phyloP scores from a whole-genome alignment of 495 filamentous ascomycete species.

The Xylaria curta region DNA sequence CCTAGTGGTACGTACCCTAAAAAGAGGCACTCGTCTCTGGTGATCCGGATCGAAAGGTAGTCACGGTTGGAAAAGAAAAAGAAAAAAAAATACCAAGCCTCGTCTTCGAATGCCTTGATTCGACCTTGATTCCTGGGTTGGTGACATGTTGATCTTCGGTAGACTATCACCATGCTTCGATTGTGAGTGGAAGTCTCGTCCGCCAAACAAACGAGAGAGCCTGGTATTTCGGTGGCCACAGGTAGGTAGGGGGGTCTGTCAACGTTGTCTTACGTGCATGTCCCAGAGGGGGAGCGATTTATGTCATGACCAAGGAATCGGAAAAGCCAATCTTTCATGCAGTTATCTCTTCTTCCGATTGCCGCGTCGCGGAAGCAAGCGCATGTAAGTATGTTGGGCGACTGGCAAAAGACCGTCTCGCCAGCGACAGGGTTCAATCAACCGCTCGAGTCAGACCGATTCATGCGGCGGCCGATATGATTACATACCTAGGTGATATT shows the following conservation, averaged over 20 bases:
- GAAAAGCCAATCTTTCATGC: slow-evolving; percentile 20
- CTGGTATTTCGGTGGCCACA: slow-evolving; percentile 1
- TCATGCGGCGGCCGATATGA: slow-evolving; percentile 26
- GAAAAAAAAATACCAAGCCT: not conserved
- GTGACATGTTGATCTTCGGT: not conserved
- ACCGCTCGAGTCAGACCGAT: slow-evolving; percentile 17
- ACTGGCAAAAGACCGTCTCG: not conserved
- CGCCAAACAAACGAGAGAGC: not conserved
- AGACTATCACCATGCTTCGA: not conserved
- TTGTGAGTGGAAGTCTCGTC: not conserved
- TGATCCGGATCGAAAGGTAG: not conserved
- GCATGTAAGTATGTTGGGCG: not conserved
- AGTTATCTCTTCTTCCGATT: slow-evolving; percentile 13
- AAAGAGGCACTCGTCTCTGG: not conserved
- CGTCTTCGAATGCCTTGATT: not conserved
- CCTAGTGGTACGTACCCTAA: not conserved
- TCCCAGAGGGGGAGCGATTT: slow-evolving; percentile 4
- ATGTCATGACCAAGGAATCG: slow-evolving; percentile 18
- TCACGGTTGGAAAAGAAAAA: not conserved
- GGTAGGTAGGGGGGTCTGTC: slow-evolving; percentile 9
- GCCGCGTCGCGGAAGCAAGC: slow-evolving; percentile 16
- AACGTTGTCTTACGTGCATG: slow-evolving; percentile 23
- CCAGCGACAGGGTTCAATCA: slow-evolving; percentile 5
- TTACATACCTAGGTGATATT: slow-evolving; percentile 18
- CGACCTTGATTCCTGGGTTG: not conserved